phyloP scores from a whole-genome alignment of 257 asterid species.

The Capsicum pubescens region DNA sequence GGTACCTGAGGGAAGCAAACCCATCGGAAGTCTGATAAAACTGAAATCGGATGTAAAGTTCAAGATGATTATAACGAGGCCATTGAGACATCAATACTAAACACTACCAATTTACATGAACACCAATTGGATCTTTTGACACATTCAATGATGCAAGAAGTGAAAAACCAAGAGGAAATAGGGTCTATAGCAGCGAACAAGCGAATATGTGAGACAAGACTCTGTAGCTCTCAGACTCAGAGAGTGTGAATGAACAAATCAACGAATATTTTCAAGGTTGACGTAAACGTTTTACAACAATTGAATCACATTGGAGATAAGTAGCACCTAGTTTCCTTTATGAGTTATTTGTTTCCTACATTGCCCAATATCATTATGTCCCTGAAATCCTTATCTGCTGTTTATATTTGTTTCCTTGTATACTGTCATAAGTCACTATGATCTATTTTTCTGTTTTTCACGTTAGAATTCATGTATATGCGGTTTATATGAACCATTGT shows the following conservation, averaged over 20 bases:
- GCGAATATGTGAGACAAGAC: neutral
- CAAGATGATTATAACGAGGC: neutral
- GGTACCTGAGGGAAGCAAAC: constrained; percentile 46
- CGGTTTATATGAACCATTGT: neutral
- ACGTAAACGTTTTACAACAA: too few relatives aligned
- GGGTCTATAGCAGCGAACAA: neutral
- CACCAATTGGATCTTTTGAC: neutral
- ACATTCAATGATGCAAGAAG: too few relatives aligned
- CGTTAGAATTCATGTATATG: neutral
- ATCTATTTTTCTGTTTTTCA: neutral
- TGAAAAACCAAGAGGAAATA: neutral
- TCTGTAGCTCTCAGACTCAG: neutral
- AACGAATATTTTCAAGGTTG: neutral
- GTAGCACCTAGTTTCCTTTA: neutral
- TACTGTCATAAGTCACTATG: neutral
- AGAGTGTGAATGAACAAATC: neutral
- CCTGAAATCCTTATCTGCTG: neutral
- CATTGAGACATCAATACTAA: neutral
- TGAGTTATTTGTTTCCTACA: neutral
- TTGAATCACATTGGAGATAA: neutral
- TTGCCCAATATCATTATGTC: neutral
- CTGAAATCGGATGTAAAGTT: neutral
- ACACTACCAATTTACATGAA: neutral
- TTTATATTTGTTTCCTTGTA: neutral
- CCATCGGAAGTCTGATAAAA: neutral